Evolutionary conservation across 2,329 filamentous ascomycete species (phyloP), one percentile per base, ranked within the genome.

Genomic region (Aspergillus alliaceus): DNA sequence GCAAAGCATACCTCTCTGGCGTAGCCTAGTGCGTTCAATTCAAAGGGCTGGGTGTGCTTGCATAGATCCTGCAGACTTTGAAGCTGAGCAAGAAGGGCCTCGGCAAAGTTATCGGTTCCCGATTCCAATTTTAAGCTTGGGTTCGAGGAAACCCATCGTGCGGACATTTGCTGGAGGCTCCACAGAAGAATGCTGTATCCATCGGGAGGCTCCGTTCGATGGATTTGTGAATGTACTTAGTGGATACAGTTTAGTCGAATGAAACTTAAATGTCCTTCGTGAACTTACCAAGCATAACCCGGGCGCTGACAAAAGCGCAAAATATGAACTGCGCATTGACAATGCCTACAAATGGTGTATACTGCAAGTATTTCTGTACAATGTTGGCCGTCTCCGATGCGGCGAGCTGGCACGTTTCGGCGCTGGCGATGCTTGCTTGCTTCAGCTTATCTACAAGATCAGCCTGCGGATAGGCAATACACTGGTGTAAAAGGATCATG

Each of bases 401-500:
- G n/a, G 35, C 35, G 8, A 39, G 35, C 4, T 39, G 35, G 9
- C 35, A 39, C 35, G 35, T 39, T 20, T 39, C 35, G 6, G 35
- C 35, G 12, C 35, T 39, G 1, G 35, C 9, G 35, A 39, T 20
- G 8, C 35, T 39, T 20, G 35, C 35, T 20, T 39, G 35, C 20
- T 9, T 11, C n/a, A 39, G n/a, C n/a, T 39, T 39, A 39, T 39
- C n/a, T 9, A 20, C 35, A 11, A 39, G 35, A 9, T 12, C 20
- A 4, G 35, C 35, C n/a, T 18, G 65, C 7, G 72, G 72, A 47
- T 72, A 72, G 64, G 79, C 80, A 46, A 82, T 80, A 9, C 71
- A 68, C 51, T 82, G 79, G 53, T 82, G 80, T 0, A 82, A 64
- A 0, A 82, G 65, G 9, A 82, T 80, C 59, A 80, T 79, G 0